A percentile compares a stretch with the other conserved stretches of the same genome.
phyloP scores from a whole-genome alignment of 495 filamentous ascomycete genomes.

The Tuber aestivum region DNA sequence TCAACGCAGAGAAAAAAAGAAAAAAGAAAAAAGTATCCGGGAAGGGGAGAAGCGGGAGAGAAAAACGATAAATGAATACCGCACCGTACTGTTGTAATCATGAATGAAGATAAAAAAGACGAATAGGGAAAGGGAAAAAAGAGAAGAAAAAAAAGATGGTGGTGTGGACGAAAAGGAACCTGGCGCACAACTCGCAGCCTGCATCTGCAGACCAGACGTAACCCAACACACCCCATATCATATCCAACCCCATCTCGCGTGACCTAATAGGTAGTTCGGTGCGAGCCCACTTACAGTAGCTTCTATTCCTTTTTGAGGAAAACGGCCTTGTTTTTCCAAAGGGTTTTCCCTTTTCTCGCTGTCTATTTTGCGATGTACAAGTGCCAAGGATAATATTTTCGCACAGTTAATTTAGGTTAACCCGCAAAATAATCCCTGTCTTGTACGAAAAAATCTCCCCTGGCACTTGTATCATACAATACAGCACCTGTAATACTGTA shows the following conservation, averaged over 20 bases:
- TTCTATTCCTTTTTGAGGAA: no score
- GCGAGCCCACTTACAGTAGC: slow-evolving; percentile 12
- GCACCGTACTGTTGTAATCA: no score
- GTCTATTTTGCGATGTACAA: no score
- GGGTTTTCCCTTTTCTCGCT: no score
- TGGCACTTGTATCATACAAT: no score
- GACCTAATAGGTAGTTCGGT: slow-evolving; percentile 27
- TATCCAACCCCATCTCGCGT: slow-evolving; percentile 25
- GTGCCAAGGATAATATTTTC: no score
- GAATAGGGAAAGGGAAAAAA: no score
- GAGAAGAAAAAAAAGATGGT: slow-evolving; percentile 7
- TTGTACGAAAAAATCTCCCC: no score
- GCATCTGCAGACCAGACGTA: slow-evolving; percentile 31
- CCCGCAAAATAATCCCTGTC: no score
- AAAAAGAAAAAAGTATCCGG: neutral
- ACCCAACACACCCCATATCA: slow-evolving; percentile 19
- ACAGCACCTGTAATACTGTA: no score
- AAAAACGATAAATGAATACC: neutral
- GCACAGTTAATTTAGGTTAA: no score
- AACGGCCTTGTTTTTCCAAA: no score
- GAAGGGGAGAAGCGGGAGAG: neutral
- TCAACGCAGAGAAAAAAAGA: neutral
- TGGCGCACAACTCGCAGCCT: slow-evolving; percentile 30
- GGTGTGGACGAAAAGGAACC: slow-evolving; percentile 35
- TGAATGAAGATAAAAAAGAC: neutral